Base-by-base conservation (phyloP, 2,329 filamentous ascomycete species). In the Sarocladium oryzae region DNA sequence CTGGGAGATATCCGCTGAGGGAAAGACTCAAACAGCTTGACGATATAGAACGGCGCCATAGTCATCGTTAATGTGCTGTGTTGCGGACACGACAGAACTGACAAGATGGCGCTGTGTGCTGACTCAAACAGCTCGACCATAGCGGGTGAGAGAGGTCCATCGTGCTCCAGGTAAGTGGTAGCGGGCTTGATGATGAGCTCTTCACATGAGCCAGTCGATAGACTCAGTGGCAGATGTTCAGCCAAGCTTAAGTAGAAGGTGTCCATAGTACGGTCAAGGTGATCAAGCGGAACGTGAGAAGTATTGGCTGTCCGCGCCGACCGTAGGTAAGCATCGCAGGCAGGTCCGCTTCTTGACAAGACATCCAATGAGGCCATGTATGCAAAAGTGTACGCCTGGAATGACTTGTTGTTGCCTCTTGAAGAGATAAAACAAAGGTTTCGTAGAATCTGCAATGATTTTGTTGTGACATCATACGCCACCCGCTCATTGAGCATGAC, bases 161-260 rank as follows among this genome's bases (percentile, higher is more conserved):
- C 60, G 38, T 73, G 68, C 0, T 73, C 69, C 2, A 96, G 79
- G 62, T 95, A 93, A 1, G 85, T 79, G 4, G 82, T 79, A 6
- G 89, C 86, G 1, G 88, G 85, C 30, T 84, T 78, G 50, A 95
- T 73, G 15, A 95, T 78, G 2, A 95, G 73, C 2, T 81, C 74
- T 58, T 95, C 88, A 59, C 84, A 89, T 2, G 80, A 77, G 3
- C 76, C 69, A 0, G 86, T 77, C 0, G 87, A 73, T 1, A 96
- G 68, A 2, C 81, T 71, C 8, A 90, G 73, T 0, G 89, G 84
- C 54, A 96, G 83, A 64, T 95, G 88, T 64, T 96, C 91, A 2
- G 88, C 85, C 0, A 85, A 81, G 62, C 95, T 93, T 55, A 96
- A 78, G 68, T 95, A 95, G 71, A 89, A 96, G 15, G 95, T 78